Conservation (phyloP, 306 rosid species). For the Pyrus communis region DNA sequence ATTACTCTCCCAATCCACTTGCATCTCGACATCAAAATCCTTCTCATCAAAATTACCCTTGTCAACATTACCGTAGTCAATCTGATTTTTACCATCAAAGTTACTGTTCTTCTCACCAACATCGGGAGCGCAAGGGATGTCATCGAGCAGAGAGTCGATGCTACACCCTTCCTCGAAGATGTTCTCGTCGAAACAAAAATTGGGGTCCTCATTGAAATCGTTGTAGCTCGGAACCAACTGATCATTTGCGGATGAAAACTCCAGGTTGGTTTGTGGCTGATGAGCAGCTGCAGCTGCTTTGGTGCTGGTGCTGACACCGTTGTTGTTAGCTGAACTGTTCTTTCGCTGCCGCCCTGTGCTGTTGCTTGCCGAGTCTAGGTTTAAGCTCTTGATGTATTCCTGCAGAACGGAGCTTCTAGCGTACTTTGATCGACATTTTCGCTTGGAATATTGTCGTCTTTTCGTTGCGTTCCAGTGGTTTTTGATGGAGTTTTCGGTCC, state of each 20-base stretch:
- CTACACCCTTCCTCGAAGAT: slow-evolving; percentile 52
- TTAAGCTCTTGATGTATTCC: slow-evolving; percentile 76
- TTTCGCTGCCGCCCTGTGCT: slow-evolving; percentile 29
- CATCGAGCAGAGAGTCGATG: slow-evolving; percentile 60
- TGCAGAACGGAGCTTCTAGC: slow-evolving; percentile 67
- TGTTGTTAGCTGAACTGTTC: slow-evolving; percentile 8
- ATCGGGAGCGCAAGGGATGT: slow-evolving; percentile 34
- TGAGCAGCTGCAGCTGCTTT: neutral
- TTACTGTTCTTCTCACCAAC: slow-evolving; percentile 13
- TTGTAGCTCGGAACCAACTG: slow-evolving; percentile 29
- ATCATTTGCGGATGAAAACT: slow-evolving; percentile 16
- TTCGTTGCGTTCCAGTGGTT: slow-evolving; percentile 98
- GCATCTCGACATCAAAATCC: slow-evolving; percentile 10
- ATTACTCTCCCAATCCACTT: slow-evolving; percentile 17
- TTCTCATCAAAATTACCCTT: neutral
- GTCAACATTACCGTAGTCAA: slow-evolving; percentile 4
- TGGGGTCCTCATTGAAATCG: slow-evolving; percentile 42
- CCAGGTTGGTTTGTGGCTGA: slow-evolving; percentile 9
- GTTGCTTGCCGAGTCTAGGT: slow-evolving; percentile 38
- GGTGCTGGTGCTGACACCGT: neutral
- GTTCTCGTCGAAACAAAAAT: slow-evolving; percentile 50
- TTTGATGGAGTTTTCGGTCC: slow-evolving; percentile 91
- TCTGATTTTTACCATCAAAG: slow-evolving; percentile 6
- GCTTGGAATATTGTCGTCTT: slow-evolving; percentile 78
- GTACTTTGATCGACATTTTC: slow-evolving; percentile 75